Evolutionary conservation across 148 eudicot species (phyloP), one percentile per base, ranked within the genome.

Genomic region (Rhododendron molle): DNA sequence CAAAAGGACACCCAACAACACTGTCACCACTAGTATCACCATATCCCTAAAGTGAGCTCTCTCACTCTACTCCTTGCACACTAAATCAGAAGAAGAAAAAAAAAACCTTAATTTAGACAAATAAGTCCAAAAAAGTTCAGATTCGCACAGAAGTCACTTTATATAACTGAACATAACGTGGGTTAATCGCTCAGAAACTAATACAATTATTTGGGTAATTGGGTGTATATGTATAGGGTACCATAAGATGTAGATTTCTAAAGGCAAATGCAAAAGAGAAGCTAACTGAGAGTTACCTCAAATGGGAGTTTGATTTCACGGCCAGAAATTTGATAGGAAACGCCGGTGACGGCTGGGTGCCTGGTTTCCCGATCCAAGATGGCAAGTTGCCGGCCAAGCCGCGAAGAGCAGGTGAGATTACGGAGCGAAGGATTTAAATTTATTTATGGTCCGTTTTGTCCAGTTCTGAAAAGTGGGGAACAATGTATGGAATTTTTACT

Each of bases 1-100:
- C 65, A 91, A 49, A 28, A 92, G 80, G 85, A 91, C 3, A 49
- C 93, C 92, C 84, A 93, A 71, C 13, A 90, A 60, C 62, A 89
- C 77, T 80, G 94, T 91, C 52, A 50, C 85, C 46, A 82, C 26
- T 2, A 87, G 34, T 46, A 88, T 87, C 89, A 90, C 93, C 95
- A 92, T 83, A 40, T 40, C 76, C 58, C 76, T 23, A 15, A 10
- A 49, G 52, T 82, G 43, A 79, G 81, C 82, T 56, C 83, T 32
- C 83, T 20, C 83, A 54, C 83, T 89, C 40, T 15, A 49, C 80
- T 72, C 47, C 46, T 71, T 43, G 20, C 76, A 82, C 50, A 82
- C 43, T 38, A 18, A 34, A 38, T 23, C 38, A 71, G 11, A n/a
- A n/a, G 65, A 62, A 40, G 7, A n/a, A 11, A 15, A 12, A 82